Conservation (phyloP, 306 rosid species). For the Lathyrus aphaca region DNA sequence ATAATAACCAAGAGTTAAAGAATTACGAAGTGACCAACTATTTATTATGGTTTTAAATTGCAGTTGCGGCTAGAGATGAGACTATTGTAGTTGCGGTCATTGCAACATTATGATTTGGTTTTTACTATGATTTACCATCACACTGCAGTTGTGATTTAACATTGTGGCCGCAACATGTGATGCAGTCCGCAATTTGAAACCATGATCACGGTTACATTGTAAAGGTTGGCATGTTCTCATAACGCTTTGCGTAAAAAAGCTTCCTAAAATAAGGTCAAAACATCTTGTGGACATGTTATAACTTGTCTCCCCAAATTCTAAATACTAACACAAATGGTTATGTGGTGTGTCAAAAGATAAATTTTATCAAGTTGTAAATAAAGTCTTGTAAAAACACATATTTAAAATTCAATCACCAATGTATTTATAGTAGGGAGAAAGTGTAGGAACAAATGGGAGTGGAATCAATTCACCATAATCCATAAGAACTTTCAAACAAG, state of each 20-base stretch:
- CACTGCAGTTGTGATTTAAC: no score
- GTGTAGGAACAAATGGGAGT: conserved; percentile 25
- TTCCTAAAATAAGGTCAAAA: background rate
- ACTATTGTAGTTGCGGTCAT: no score
- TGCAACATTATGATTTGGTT: no score
- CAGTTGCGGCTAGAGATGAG: no score
- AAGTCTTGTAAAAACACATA: background rate
- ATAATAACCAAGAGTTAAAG: no score
- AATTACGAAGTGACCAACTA: no score
- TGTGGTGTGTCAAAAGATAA: background rate
- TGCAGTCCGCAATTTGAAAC: no score
- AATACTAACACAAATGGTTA: background rate
- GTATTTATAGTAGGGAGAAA: conserved; percentile 20
- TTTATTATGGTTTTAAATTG: no score
- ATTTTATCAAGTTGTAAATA: background rate
- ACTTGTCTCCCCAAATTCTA: background rate
- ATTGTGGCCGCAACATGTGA: no score
- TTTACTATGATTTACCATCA: no score
- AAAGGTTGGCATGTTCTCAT: background rate
- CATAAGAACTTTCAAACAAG: conserved; percentile 28
- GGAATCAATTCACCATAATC: conserved; percentile 37
- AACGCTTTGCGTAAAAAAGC: background rate
- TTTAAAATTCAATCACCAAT: conserved; percentile 1
- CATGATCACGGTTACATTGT: no score
- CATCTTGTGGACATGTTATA: background rate